Conservation (phyloP, 805 yeast species). For the Tetrapisispora pingtungensis region DNA sequence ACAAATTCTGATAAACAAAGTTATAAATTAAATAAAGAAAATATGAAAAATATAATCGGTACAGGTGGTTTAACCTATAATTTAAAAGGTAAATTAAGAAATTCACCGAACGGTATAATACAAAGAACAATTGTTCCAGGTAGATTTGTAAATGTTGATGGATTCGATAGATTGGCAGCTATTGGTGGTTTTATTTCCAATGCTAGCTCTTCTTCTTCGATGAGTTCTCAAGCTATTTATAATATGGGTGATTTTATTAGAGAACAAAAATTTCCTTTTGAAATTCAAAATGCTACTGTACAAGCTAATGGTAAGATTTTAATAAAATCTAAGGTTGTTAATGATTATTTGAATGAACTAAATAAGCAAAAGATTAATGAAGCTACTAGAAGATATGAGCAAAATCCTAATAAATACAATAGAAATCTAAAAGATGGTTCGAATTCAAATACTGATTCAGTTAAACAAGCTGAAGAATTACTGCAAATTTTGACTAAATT, state of each 20-base stretch:
- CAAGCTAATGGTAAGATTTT: constrained; percentile 29
- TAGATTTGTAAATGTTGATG: constrained; percentile 41
- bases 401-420: background rate
- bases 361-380: background rate
- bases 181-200: constrained; percentile 46
- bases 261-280: constrained; percentile 37
- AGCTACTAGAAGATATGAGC: background rate
- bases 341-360: constrained; percentile 1
- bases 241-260: constrained; percentile 34
- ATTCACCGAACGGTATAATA: constrained; percentile 61
- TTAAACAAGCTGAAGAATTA: constrained; percentile 3
- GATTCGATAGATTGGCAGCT: constrained; percentile 38
- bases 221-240: constrained; percentile 29
- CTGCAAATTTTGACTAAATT: constrained; percentile 2
- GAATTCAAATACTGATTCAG: background rate
- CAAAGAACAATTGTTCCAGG: constrained; percentile 54
- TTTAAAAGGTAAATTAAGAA: constrained; percentile 56
- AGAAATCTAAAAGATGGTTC: background rate
- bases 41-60: constrained; percentile 39
- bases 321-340: constrained; percentile 13
- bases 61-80: constrained; percentile 69
- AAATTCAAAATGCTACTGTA: constrained; percentile 31
- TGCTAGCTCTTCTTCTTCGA: constrained; percentile 25
- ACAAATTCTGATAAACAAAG: constrained; percentile 6
- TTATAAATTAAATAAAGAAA: background rate